Percentiles rank a stretch among this genome's conserved stretches.
Evolutionary conservation across 2,329 filamentous ascomycete genomes (phyloP).

Genomic region (Penicillium sp.): DNA sequence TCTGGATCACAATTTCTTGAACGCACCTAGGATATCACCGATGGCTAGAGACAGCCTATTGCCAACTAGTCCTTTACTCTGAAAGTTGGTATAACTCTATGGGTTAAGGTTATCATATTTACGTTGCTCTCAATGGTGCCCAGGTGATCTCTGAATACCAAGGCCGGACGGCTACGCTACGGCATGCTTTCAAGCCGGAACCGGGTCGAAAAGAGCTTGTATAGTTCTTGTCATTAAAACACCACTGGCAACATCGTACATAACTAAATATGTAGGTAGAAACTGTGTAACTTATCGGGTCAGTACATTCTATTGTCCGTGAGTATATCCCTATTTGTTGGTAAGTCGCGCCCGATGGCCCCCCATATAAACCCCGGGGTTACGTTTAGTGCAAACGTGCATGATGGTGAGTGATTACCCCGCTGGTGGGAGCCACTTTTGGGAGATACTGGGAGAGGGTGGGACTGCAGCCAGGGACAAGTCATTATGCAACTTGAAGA

Average conservation of each 20-base stretch:
- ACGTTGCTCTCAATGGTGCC: not conserved
- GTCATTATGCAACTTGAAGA: not conserved
- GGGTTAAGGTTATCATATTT: not conserved
- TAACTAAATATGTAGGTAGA: not conserved
- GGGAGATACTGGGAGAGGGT: not conserved
- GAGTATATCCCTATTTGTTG: not conserved
- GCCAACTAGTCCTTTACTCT: constrained; percentile 19
- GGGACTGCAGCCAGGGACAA: not conserved
- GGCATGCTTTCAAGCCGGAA: not conserved
- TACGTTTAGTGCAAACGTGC: constrained; percentile 1
- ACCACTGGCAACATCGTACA: not conserved
- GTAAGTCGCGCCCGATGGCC: not conserved
- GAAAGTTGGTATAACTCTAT: not conserved
- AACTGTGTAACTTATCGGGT: not conserved
- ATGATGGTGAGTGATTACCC: not conserved
- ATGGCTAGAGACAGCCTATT: not conserved
- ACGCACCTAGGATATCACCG: not conserved
- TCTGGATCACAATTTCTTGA: not conserved
- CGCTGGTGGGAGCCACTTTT: not conserved
- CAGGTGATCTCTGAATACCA: not conserved
- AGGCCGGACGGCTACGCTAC: not conserved
- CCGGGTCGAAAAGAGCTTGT: constrained; percentile 1
- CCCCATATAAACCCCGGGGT: not conserved
- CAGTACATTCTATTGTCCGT: not conserved
- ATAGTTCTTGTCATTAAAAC: not conserved